Base-by-base conservation (phyloP, 208 protist species). In the Leishmania guyanensis region DNA sequence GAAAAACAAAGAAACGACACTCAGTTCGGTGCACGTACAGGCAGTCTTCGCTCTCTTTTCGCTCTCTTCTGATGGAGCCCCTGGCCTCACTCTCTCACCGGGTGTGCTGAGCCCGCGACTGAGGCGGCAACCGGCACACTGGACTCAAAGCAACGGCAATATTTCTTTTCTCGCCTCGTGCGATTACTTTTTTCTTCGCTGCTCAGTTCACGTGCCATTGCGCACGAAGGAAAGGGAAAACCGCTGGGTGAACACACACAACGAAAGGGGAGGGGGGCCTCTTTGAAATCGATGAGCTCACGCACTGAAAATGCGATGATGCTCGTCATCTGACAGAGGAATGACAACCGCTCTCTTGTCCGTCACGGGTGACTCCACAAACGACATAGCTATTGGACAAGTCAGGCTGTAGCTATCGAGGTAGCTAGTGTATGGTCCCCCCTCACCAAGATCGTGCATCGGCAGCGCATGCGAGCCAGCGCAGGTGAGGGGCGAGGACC, bases 361-460 rank as follows among this genome's bases (percentile, higher is more conserved):
- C 50, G 22, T 36, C 29, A 73, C 22, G 0, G 43, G 17, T 3
- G 78, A 33, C 0, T 5, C 16, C 22, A 62, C 33, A 8, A 33
- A 71, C 2, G 56, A 5, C 62, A 65, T 16, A 20, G 53, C 56
- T 46, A 82, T 36, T 20, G 51, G 78, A 65, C 51, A 70, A 5
- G 29, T 54, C 14, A 82, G 58, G 60, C 51, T 53, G 56, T 82
- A 86, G 75, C 74, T 86, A 69, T 86, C 82, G 5, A 86, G 74
- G 51, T 80, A 86, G 36, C 82, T 86, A 29, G 82, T 86, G 78
- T 86, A 86, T 6, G 78, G 66, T 0, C 77, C 73, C 9, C 82
- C 82, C 48, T 86, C 82, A 2, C 82, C 82, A 39, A 73, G n/a
- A 22, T 69, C 50, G 16, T 53, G 48, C 29, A 16, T 36, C 48